phyloP scores from a whole-genome alignment of 2,329 filamentous ascomycete genomes.

The Exophiala sp. region DNA sequence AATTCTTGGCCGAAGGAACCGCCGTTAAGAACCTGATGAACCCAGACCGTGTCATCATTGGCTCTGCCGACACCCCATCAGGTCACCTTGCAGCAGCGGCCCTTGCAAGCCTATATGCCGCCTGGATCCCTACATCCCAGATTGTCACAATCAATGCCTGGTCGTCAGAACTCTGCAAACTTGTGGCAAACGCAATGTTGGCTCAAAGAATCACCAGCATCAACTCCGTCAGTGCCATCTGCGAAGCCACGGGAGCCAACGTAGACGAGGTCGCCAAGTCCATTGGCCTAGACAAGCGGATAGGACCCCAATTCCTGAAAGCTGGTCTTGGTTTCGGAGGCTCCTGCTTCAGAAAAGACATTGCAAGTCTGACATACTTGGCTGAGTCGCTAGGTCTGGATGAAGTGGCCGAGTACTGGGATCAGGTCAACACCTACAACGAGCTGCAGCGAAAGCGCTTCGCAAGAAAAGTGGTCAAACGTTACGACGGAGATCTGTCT shows the following conservation, averaged over 20 bases:
- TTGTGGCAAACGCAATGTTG: conserved; percentile 75
- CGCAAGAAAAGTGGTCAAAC: conserved; percentile 61
- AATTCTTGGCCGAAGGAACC: conserved; percentile 75
- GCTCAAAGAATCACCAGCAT: conserved; percentile 78
- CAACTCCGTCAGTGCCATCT: conserved; percentile 76
- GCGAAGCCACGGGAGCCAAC: conserved; percentile 71
- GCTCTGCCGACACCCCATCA: conserved; percentile 58
- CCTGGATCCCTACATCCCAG: conserved; percentile 64
- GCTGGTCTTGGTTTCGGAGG: conserved; percentile 75
- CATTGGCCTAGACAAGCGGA: conserved; percentile 66
- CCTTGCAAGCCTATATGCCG: conserved; percentile 63
- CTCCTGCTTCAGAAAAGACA: conserved; percentile 78
- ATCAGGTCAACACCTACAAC: conserved; percentile 70
- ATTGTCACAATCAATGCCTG: conserved; percentile 72
- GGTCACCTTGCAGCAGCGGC: conserved; percentile 62
- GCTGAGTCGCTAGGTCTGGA: conserved; percentile 65
- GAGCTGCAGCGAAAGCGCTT: conserved; percentile 70
- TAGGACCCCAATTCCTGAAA: conserved; percentile 70
- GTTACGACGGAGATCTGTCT: conserved; percentile 62
- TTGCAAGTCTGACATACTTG: conserved; percentile 69
- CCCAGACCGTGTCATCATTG: conserved; percentile 73
- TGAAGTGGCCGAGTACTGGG: conserved; percentile 74
- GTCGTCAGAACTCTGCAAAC: conserved; percentile 75
- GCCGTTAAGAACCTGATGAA: conserved; percentile 67
- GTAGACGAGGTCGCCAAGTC: conserved; percentile 68